Conservation (phyloP, 257 asterid species). For the Solanum sitiens region DNA sequence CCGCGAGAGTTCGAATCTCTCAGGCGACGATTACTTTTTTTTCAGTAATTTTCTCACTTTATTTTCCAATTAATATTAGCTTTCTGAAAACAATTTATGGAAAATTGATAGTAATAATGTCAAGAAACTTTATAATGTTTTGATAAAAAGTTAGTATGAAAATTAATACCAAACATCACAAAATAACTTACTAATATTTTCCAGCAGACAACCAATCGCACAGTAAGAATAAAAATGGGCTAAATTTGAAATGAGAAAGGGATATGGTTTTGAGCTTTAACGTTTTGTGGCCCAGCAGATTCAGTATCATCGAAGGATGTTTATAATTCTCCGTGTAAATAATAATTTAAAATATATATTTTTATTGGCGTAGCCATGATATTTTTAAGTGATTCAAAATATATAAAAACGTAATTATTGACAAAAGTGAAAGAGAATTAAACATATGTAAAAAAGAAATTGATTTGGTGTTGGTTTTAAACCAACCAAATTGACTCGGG, state of each 20-base stretch:
- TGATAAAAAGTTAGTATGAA: background rate
- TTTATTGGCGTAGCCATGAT: background rate
- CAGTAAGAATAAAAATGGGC: background rate
- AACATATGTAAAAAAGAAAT: background rate
- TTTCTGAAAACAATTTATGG: background rate
- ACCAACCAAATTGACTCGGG: background rate
- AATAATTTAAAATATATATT: background rate
- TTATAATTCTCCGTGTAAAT: background rate
- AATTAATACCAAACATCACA: too few species aligned
- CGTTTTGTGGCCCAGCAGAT: background rate
- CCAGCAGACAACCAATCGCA: background rate
- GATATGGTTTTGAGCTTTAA: background rate
- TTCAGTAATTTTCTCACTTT: background rate
- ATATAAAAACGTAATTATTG: background rate
- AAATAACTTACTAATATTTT: too few species aligned
- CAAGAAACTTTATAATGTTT: background rate
- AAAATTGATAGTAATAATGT: background rate
- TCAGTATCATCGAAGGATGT: background rate
- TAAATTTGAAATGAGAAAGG: background rate
- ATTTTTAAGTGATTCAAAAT: background rate
- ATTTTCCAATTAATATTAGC: background rate
- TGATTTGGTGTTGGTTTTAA: background rate
- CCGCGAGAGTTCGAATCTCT: constrained; percentile 99
- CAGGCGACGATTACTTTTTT: constrained; percentile 51
- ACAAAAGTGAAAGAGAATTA: background rate